Evolutionary conservation across 805 yeast genomes (phyloP), one percentile per base, ranked within the genome.

Genomic region (Hanseniaspora taiwanica): DNA sequence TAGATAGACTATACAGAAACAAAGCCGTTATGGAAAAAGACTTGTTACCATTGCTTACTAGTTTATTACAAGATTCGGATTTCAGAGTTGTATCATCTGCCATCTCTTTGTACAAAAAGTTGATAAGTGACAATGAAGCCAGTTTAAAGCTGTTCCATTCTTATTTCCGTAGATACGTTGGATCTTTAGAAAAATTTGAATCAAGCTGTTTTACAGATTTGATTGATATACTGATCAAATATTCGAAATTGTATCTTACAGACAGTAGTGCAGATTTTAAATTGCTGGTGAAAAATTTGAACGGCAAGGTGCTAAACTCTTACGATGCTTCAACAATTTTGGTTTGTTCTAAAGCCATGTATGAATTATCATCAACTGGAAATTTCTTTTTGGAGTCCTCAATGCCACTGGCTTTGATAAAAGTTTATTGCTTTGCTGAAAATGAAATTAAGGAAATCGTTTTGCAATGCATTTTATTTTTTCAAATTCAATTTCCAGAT

Each of bases 41-140:
- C 40, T 56, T 84, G 27, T 47, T 68, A 7, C 71, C 63, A 2
- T 56, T 67, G 27, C 57, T 87, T 36, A 58, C 65, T 16, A 63
- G 62, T 34, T 60, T 87, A 14, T 56, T 91, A 36, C 62, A 69
- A n/a, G 96, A 87, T 53, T 56, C 67, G 10, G 78, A 77, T 40
- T 63, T 76, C 0, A 59, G 61, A 20, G 98, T 91, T 2, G 68
- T 85, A 13, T 77, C 83, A 4, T 59, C 83, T 1, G 78, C 94
- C 0, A 53, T 91, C 13, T 63, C 72, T 17, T 64, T 81, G 1
- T 72, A 71, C 46, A 64, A 65, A 40, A 65, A 68, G 36, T 60
- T 78, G 17, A 72, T 72, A 40, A 72, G 76, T 0, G 71, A 73
- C 24, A n/a, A 29, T 35, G 27, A 18, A 2, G 7, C 27, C 1